Percentiles rank a stretch among this genome's conserved stretches.
Evolutionary conservation across 192 early-diverging fungal species (phyloP).

Genomic region (Mortierella alpina): DNA sequence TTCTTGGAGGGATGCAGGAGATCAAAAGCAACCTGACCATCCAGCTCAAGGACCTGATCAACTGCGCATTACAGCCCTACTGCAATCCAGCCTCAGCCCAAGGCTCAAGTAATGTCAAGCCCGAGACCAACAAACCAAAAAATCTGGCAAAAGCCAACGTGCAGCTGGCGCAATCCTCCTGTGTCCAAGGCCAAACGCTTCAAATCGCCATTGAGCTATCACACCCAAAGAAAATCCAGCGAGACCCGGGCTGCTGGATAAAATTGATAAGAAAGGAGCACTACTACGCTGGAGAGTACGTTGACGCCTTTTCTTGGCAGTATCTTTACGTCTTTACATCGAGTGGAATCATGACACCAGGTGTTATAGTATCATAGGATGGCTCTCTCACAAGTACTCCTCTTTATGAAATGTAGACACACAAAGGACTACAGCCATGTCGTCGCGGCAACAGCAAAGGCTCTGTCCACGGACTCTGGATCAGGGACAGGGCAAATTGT

Average conservation of each 20-base stretch:
- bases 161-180: slow-evolving; percentile 23
- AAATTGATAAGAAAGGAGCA: slow-evolving; percentile 37
- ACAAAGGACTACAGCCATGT: slow-evolving; percentile 28
- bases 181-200: slow-evolving; percentile 12
- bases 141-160: slow-evolving; percentile 21
- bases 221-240: slow-evolving; percentile 11
- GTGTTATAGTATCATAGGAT: not conserved
- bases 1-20: slow-evolving; percentile 39
- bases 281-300: slow-evolving; percentile 37
- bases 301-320: not conserved
- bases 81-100: slow-evolving; percentile 10
- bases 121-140: slow-evolving; percentile 31
- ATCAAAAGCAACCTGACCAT: slow-evolving; percentile 9
- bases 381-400: not conserved
- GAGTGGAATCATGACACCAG: not conserved
- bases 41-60: slow-evolving; percentile 25
- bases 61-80: slow-evolving; percentile 3
- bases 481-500: slow-evolving; percentile 16
- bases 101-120: slow-evolving; percentile 21
- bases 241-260: slow-evolving; percentile 43
- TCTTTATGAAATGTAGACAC: not conserved
- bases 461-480: slow-evolving; percentile 2
- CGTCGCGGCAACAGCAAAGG: slow-evolving; percentile 3
- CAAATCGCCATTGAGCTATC: slow-evolving; percentile 7
- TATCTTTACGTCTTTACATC: not conserved